Conservation (phyloP, 306 rosid species). For the Malus sieversii region DNA sequence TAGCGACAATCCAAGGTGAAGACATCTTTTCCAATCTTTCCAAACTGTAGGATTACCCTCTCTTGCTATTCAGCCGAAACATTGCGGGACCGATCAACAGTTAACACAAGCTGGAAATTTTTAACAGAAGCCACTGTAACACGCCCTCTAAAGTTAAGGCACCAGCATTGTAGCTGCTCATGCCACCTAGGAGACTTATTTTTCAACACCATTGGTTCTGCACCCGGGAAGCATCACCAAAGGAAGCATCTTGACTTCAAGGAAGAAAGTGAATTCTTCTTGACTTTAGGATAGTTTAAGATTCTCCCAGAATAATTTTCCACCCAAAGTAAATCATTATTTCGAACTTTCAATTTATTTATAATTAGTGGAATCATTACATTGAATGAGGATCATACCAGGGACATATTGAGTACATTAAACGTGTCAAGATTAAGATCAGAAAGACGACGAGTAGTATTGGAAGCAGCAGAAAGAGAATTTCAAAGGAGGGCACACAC, state of each 20-base stretch:
- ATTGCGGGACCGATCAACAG: conserved; percentile 54
- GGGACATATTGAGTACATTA: conserved; percentile 12
- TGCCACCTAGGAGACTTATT: conserved; percentile 89
- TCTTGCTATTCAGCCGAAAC: conserved; percentile 62
- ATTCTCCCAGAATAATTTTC: background rate
- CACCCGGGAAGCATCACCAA: conserved; percentile 8
- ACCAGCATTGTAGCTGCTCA: conserved; percentile 85
- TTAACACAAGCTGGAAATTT: conserved; percentile 81
- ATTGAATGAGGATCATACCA: background rate
- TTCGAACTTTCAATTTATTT: background rate
- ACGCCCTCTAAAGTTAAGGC: conserved; percentile 80
- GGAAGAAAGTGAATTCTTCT: background rate
- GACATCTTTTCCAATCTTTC: conserved; percentile 83
- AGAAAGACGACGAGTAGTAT: background rate
- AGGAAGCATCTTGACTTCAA: background rate
- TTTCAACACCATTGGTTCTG: conserved; percentile 50
- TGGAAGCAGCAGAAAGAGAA: conserved; percentile 7
- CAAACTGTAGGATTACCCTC: conserved; percentile 71
- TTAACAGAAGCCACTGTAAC: conserved; percentile 91
- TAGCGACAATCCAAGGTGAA: conserved; percentile 88
- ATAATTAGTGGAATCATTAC: background rate
- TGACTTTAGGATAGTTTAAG: background rate
- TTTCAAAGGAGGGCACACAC: background rate
- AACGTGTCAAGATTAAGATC: conserved; percentile 5
- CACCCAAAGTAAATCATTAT: background rate